Evolutionary conservation across 352 stramenopile genomes (phyloP), one percentile per base, ranked within the genome.

Genomic region (Pythium vanterpoolii): DNA sequence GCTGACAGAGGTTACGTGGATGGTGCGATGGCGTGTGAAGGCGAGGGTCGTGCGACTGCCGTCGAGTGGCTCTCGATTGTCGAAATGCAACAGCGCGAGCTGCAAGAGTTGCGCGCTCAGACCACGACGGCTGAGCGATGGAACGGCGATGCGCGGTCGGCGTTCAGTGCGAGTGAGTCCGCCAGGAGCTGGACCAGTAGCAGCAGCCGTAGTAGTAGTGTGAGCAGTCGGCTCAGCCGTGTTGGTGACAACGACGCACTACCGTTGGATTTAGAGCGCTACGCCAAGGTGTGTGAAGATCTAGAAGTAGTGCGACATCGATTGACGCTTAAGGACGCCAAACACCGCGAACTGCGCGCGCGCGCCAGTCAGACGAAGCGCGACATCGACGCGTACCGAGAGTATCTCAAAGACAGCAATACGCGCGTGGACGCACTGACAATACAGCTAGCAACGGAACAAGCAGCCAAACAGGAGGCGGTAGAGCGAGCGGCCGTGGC

Each of bases 1-100:
- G 6, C n/a, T 21, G 4, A 39, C 5, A 1, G 33, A 57, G 4
- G 19, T 47, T 31, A 31, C 33, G 10, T 30, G 16, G 34, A 36
- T 18, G 33, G 23, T 9, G n/a, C 23, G 14, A 55, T 26, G 14
- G 16, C 34, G 44, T 43, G 33, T 36, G 31, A 11, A 36, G 6
- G 34, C 13, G 14, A 23, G 34, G 13, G 31, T 11, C 31, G 31
- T 36, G 6, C 11, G n/a, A n/a, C 31, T 36, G 31, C 31, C 11
- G 27, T 26, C 8, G 64, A 81, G 54, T 82, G 68, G 73, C 64
- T 78, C 36, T 50, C 59, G 21, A 66, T 83, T 34, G 48, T 83
- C 21, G 75, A 83, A 62, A 55, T 36, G 7, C 77, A 82, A 61
- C 77, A 85, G 65, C 69, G 45, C 31, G 66, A 84, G 72, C 74